Evolutionary conservation across 768 basidiomycete species (phyloP), one percentile per base, ranked within the genome.

Genomic region (Inosperma sp.): DNA sequence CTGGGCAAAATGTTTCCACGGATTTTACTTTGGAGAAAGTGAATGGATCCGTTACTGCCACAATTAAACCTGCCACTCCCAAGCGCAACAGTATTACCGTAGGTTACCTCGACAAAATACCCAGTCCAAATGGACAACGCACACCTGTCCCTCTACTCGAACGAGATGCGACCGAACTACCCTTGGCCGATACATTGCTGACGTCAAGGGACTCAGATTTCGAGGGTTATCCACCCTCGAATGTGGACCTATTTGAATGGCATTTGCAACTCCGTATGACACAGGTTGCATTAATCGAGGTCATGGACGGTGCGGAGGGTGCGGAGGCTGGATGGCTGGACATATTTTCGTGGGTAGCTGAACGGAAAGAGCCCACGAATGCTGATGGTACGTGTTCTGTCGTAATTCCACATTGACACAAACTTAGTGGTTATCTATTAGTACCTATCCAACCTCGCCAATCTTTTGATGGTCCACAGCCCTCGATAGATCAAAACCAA

Each of bases 221-320:
- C 16, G 65, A 65, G 29, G 54, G 59, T 5, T 61, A 61, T 34
- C 64, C 64, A 7, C 73, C 80, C 0, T 78, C 81, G 3, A 69
- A 73, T 6, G 71, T 75, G 17, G 83, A 88, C 31, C 60, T 75
- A 9, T 87, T 96, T 55, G 88, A 88, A 60, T 76, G 85, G 47
- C 84, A 87, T 16, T 70, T 96, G 37, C 88, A 96, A 65, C 66
- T 97, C 26, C 76, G 93, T 25, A 88, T 95, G 79, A 88, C 93
- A 0, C 84, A 89, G 61, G 82, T 86, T 41, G 81, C 84, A 5
- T 69, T 97, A 42, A 77, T 78, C 14, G 96, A 98, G 68, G 79
- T 84, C 29, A 77, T 88, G 14, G 86, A 93, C 30, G 95, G 96
- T 0, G 77, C 92, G 0, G 91, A 94, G 59, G 80, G 82, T 33